Percentiles rank a stretch among this genome's conserved stretches.
These are phyloP conservation scores for Mucor mucedo DNA, from an alignment of 371 early-diverging fungal species.

Conservation along the genomic window DNA sequence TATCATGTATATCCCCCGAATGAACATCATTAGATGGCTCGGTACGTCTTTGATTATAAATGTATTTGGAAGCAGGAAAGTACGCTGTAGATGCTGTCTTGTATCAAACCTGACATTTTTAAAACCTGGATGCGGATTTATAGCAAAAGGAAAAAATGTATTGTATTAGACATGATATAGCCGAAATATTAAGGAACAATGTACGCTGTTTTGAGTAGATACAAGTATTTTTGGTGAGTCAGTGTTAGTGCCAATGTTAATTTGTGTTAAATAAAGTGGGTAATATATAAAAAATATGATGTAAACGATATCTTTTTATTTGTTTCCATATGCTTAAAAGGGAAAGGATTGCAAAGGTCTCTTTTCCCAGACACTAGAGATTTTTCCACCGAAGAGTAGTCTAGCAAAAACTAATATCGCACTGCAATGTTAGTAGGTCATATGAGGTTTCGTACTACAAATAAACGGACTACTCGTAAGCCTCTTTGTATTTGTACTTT, in stretches of 20 bases:
- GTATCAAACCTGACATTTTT: constrained; percentile 59
- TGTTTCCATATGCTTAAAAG: too few species aligned
- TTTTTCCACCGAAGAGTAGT: too few species aligned
- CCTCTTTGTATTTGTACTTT: too few species aligned
- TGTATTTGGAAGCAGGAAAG: constrained; percentile 59
- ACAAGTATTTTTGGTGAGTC: constrained; percentile 37
- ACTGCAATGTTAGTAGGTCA: too few species aligned
- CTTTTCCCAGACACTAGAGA: too few species aligned
- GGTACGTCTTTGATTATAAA: constrained; percentile 65
- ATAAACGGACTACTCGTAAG: too few species aligned
- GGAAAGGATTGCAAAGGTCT: too few species aligned
- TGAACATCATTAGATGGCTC: constrained; percentile 70
- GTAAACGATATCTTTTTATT: too few species aligned
- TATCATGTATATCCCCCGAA: constrained; percentile 68
- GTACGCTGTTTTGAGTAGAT: constrained; percentile 45
- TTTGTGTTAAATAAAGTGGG: too few species aligned
- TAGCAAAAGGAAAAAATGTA: constrained; percentile 59
- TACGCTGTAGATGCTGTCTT: constrained; percentile 62
- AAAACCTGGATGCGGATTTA: constrained; percentile 54
- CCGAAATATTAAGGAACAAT: constrained; percentile 38
- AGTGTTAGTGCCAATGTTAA: background rate
- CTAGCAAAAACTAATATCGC: too few species aligned
- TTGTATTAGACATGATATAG: constrained; percentile 53
- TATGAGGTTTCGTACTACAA: too few species aligned
- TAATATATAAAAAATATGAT: too few species aligned